Conservation (phyloP, 2,329 filamentous ascomycete genomes). For the Ramularia endophylla region DNA sequence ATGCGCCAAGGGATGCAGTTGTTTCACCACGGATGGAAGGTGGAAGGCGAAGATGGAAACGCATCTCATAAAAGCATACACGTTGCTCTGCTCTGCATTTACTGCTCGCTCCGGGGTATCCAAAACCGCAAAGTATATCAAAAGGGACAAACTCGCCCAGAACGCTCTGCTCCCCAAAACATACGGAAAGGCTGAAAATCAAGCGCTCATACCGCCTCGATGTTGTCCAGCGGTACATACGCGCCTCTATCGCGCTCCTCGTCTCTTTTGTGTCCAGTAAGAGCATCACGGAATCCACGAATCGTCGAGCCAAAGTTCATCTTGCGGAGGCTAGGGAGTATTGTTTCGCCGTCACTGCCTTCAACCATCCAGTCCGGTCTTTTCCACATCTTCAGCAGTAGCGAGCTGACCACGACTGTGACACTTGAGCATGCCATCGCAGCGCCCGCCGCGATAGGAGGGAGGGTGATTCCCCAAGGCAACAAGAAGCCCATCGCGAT, state of each 20-base stretch:
- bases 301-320: slow-evolving; percentile 10
- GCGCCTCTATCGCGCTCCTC: slow-evolving; percentile 33
- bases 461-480: slow-evolving; percentile 78
- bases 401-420: slow-evolving; percentile 76
- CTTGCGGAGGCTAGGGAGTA: slow-evolving; percentile 5
- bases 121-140: no score
- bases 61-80: no score
- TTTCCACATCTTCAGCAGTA: slow-evolving; percentile 82
- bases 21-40: no score
- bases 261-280: slow-evolving; percentile 27
- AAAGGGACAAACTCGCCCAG: no score
- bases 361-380: slow-evolving; percentile 72
- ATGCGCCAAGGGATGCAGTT: no score
- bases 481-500: slow-evolving; percentile 97
- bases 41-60: no score
- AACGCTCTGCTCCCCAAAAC: no score
- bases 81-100: no score
- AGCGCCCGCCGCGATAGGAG: slow-evolving; percentile 89
- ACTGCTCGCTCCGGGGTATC: no score
- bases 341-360: slow-evolving; percentile 12
- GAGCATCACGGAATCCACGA: slow-evolving; percentile 12
- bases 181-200: no score
- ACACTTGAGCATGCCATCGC: slow-evolving; percentile 92
- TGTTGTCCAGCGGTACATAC: slow-evolving; percentile 42
- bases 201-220: slow-evolving; percentile 25